Conservation (phyloP, 2,329 filamentous ascomycete genomes). For the Coniochaeta sp. region DNA sequence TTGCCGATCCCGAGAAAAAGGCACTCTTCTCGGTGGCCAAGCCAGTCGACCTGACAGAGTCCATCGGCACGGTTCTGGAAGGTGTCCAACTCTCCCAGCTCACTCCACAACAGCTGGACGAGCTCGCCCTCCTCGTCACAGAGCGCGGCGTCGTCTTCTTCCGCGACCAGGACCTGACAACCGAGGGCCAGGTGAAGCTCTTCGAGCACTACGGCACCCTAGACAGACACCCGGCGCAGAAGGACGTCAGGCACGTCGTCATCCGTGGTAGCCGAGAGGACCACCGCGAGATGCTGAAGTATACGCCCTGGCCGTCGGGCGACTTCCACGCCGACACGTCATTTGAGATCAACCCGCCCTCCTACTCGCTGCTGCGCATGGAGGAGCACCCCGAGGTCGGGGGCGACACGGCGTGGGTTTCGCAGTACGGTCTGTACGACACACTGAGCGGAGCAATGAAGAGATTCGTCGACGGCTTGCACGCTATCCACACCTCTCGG, state of each 20-base stretch:
- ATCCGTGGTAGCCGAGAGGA: constrained; percentile 37
- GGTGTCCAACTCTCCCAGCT: constrained; percentile 35
- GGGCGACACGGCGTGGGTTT: constrained; percentile 41
- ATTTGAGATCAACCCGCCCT: constrained; percentile 43
- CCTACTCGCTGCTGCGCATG: constrained; percentile 43
- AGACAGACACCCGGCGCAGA: constrained; percentile 39
- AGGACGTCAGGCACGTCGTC: constrained; percentile 32
- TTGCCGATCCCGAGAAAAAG: constrained; percentile 36
- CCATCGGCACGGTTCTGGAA: constrained; percentile 30
- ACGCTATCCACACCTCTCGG: constrained; percentile 36
- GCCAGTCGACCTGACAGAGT: constrained; percentile 32
- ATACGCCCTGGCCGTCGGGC: constrained; percentile 37
- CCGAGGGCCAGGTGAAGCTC: constrained; percentile 31
- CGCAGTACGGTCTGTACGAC: constrained; percentile 37
- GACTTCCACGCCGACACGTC: constrained; percentile 44
- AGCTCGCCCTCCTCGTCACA: constrained; percentile 38
- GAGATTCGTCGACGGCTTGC: constrained; percentile 32
- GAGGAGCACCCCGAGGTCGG: constrained; percentile 39
- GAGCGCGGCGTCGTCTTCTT: constrained; percentile 42
- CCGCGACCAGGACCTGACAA: constrained; percentile 37
- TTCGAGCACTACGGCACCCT: constrained; percentile 41
- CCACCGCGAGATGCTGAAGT: constrained; percentile 33
- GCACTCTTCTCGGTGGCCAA: constrained; percentile 31
- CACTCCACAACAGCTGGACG: constrained; percentile 36
- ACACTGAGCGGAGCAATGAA: constrained; percentile 33